Percentiles rank a stretch among this genome's conserved stretches.
phyloP scores from a whole-genome alignment of 768 basidiomycete species.

The Chalciporus sphaerocephalus region DNA sequence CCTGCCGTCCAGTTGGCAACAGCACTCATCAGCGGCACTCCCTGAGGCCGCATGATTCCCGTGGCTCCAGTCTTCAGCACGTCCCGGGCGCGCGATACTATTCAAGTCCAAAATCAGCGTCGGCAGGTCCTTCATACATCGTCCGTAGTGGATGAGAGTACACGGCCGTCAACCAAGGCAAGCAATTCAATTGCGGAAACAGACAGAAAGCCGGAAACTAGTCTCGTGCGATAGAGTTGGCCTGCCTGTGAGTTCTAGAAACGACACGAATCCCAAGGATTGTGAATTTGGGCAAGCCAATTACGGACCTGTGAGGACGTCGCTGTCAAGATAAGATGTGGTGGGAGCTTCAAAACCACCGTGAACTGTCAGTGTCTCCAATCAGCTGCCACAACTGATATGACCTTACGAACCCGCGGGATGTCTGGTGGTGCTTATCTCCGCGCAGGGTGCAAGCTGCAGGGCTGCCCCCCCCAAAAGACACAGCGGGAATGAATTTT shows the following conservation, averaged over 20 bases:
- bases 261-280: not conserved
- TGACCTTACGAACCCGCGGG: not conserved
- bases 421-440: not conserved
- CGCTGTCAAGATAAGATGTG: not conserved
- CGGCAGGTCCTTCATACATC: not conserved
- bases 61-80: too few species aligned
- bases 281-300: not conserved
- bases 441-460: not conserved
- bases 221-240: constrained; percentile 18
- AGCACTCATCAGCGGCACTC: not conserved
- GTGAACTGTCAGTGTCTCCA: too few species aligned
- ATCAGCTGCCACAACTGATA: not conserved
- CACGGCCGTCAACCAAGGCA: not conserved
- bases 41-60: not conserved
- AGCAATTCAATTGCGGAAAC: constrained; percentile 2
- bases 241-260: constrained; percentile 5
- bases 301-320: not conserved
- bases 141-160: not conserved
- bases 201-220: not conserved
- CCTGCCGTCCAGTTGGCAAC: constrained; percentile 3
- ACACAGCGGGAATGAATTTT: not conserved
- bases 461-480: not conserved
- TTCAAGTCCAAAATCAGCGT: not conserved
- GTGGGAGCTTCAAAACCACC: not conserved
- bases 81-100: not conserved